A percentile compares a stretch with the other conserved stretches of the same genome.
Evolutionary conservation across 306 rosid species (phyloP).

Genomic region (Rosa persica): DNA sequence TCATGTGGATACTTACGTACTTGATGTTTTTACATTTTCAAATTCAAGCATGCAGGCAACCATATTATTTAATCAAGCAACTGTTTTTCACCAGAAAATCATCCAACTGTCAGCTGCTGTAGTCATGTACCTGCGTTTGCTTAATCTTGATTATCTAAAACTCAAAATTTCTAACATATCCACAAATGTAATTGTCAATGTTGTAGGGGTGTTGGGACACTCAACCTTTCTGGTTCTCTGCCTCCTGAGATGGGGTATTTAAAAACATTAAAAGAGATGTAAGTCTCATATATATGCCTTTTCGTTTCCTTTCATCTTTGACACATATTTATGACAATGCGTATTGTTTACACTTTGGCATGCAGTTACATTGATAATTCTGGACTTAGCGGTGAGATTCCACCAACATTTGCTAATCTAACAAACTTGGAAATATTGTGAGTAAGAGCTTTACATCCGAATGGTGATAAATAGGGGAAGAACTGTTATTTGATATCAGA

Average conservation of each 20-base stretch:
- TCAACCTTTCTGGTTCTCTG: conserved; percentile 72
- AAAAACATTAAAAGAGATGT: conserved; percentile 49
- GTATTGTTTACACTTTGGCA: conserved; percentile 24
- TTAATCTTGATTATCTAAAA: not conserved
- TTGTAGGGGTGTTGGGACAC: conserved; percentile 49
- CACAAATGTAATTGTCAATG: not conserved
- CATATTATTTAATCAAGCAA: not conserved
- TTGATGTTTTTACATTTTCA: not conserved
- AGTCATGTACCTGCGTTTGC: not conserved
- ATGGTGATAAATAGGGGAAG: not conserved
- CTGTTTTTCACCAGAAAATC: not conserved
- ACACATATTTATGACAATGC: not conserved
- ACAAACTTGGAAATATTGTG: conserved; percentile 50
- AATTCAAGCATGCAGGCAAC: not conserved
- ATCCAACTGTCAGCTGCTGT: not conserved
- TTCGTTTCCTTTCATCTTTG: not conserved
- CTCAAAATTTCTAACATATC: not conserved
- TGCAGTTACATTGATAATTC: conserved; percentile 67
- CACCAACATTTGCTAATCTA: conserved; percentile 60
- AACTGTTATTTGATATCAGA: not conserved
- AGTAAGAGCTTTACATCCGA: conserved; percentile 27
- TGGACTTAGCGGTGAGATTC: conserved; percentile 77
- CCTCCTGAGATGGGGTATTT: conserved; percentile 74
- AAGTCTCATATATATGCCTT: conserved; percentile 29
- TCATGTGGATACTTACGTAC: not conserved